Evolutionary conservation across 495 filamentous ascomycete genomes (phyloP), one percentile per base, ranked within the genome.

Genomic region (Aspergillus sclerotioniger): DNA sequence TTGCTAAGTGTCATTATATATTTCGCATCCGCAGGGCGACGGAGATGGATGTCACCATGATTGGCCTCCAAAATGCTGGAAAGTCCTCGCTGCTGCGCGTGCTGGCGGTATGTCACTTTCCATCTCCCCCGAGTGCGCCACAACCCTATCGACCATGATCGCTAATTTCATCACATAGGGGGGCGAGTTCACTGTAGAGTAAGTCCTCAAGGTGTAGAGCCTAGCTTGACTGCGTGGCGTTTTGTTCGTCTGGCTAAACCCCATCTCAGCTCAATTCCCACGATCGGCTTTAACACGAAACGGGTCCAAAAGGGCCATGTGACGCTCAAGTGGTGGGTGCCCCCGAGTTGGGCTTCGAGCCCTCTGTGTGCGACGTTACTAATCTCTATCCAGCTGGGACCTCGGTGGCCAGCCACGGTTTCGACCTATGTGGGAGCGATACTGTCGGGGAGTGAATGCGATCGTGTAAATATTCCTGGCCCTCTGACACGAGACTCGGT

Each of bases 11-110:
- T 66, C 62, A 65, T 53, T 33, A 35, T 41, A 58, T 67, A 53
- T 58, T 45, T 48, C 50, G 54, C 32, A 51, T 54, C 48, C 66
- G 61, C 55, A 98, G 94, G 94, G 90, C 92, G 58, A 96, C 91
- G 39, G 94, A 98, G 81, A 96, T 98, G 91, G 93, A 98, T 73
- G 91, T 98, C 72, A 98, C 94, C 60, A 96, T 98, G 91, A 95
- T 98, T 78, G 94, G 94, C 21, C 78, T 98, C 71, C 94, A 98
- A 71, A 98, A 98, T 77, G 94, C 94, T 52, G 94, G 94, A 59
- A 98, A 98, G 76, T 98, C 94, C 48, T 97, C 93, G 33, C 74
- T 98, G 69, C 80, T 98, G 71, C 84, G 93, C 53, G 94, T 98
- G 57, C 78, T 98, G 58, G 92, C 94, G 77, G 94, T 98, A 85